Conservation (phyloP, 1,139 yeast genomes). For the Blastobotrys arbuscula region DNA sequence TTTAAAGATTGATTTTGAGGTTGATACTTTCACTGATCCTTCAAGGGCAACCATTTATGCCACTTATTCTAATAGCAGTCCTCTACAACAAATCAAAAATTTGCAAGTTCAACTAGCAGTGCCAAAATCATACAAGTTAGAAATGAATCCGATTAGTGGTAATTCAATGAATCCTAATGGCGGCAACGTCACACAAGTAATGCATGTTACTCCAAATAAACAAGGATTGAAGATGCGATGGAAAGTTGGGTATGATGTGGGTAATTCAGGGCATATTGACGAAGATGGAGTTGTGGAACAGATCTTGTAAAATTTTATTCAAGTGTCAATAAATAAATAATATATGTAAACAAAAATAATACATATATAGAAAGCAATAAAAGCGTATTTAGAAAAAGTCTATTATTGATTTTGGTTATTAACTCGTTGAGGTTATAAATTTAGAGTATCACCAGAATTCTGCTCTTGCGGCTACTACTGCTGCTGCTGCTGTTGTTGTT, state of each 20-base stretch:
- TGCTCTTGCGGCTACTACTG: too few species aligned
- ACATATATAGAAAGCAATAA: too few species aligned
- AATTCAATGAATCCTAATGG: constrained; percentile 48
- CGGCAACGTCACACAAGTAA: constrained; percentile 51
- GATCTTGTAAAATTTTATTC: constrained; percentile 2
- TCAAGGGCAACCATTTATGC: constrained; percentile 44
- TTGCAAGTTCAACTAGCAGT: constrained; percentile 76
- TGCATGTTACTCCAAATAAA: constrained; percentile 46
- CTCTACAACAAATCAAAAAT: constrained; percentile 38
- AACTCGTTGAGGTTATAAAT: too few species aligned
- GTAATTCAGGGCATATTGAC: not conserved
- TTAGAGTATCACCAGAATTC: too few species aligned
- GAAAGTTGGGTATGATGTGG: constrained; percentile 53
- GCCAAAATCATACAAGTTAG: constrained; percentile 63
- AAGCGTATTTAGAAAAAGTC: too few species aligned
- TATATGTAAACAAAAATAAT: constrained; percentile 2
- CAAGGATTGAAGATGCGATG: constrained; percentile 64
- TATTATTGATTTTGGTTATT: too few species aligned
- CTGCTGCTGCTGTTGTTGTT: constrained; percentile 30
- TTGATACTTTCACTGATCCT: constrained; percentile 33
- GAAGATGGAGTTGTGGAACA: constrained; percentile 12
- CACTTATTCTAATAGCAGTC: constrained; percentile 44
- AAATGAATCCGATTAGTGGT: constrained; percentile 65
- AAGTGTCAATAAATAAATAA: not conserved
- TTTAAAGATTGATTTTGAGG: constrained; percentile 47